Base-by-base conservation (phyloP, 495 filamentous ascomycete species). In the Penicilliopsis zonata region DNA sequence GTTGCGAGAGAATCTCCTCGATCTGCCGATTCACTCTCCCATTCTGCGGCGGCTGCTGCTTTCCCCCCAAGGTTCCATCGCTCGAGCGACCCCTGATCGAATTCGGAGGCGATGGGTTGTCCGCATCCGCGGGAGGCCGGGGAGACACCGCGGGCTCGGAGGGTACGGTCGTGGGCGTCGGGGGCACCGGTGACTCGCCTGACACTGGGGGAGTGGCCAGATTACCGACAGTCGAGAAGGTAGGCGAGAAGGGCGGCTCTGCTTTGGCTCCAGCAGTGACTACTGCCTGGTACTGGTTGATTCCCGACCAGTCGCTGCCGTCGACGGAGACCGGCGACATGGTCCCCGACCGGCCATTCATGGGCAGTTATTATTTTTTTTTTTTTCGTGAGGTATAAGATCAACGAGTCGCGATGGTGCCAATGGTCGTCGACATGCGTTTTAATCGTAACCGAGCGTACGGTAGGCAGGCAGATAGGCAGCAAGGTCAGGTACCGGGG, bases 221-320 rank as follows among this genome's bases (percentile, higher is more conserved):
- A 34, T 78, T 72, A 34, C 75, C 72, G 41, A 74, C 72, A 44
- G 59, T 70, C 29, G 60, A 54, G 34, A 59, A 52, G 14, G 57
- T 61, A 17, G 75, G 67, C 29, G 70, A 69, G 34, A 70, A 70
- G 17, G 69, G 60, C 28, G 63, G 47, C 20, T 67, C 68, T 47
- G 76, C 63, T 39, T 65, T 65, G 37, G 67, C 60, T 43, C 45
- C 15, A 8, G 30, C 43, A n/a, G n/a, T n/a, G n/a, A n/a, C n/a
- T n/a, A n/a, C n/a, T 26, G 50, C 50, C 29, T 78, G 70, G 50
- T 92, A 88, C 45, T 74, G 71, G 30, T 76, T 73, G 38, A 81
- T 70, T 30, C 76, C 80, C 14, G 84, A 86, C 86, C 85, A 94
- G 57, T 94, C 86, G 60, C 78, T 92, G 43, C 79, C 74, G 49